Base-by-base conservation (phyloP, 2,329 filamentous ascomycete species). In the Epichloe typhina region DNA sequence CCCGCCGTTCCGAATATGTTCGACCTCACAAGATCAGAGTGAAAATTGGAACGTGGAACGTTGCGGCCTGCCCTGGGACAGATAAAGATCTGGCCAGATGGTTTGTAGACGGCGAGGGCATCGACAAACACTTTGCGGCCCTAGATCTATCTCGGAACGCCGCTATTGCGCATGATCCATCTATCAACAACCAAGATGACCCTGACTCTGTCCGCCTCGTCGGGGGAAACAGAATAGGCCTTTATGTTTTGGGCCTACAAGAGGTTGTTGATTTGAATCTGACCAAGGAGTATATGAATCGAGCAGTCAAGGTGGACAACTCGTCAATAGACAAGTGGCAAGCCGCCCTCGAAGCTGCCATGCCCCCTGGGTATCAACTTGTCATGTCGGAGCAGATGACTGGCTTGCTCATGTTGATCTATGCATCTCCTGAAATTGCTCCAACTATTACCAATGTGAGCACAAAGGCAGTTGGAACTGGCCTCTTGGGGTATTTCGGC, bases 11-110 rank as follows among this genome's bases (percentile, higher is more conserved):
- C 46, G 90, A 97, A 65, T 98, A 90, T 64, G 84, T 85, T 26
- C 79, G 82, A 38, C 79, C 82, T 42, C 83, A 83, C 63, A 77
- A 77, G 47, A 80, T 95, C 58, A 83, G 83, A 56, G 79, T 98
- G 66, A 96, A 96, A 68, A 77, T 98, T 48, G 93, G 91, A 41
- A 85, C 87, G 0, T 98, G 93, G 93, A 98, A 98, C 67, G 88
- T 95, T 15, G 93, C 89, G 4, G 83, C 84, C 1, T 83, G 86
- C 56, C 81, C 86, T 12, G 88, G 86, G 23, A 89, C 88, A 0
- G 89, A 95, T 65, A 86, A 88, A 57, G 93, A 97, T 62, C 71
- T 98, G 5, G 85, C 81, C 7, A 80, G 79, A 35, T 98, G 93
- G 93, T 96, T 98, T 64, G 77, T 94, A 7, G 74, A 82, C 11